These are phyloP conservation scores for Aspergillus pseudoterreus DNA, from an alignment of 2,329 filamentous ascomycete genomes.

Conservation along the genomic window DNA sequence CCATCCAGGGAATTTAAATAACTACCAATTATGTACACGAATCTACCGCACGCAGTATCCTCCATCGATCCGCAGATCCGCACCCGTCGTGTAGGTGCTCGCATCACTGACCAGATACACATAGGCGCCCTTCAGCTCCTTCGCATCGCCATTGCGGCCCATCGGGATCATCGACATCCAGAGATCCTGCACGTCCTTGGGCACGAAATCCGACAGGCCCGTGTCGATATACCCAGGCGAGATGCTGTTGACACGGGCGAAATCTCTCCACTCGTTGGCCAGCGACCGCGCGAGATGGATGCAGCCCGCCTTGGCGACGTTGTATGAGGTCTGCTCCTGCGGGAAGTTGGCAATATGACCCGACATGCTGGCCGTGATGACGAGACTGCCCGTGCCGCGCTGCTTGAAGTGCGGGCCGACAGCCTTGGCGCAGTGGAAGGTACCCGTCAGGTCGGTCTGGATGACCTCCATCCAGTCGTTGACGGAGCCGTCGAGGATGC, in stretches of 20 bases:
- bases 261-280: conserved; percentile 67
- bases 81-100: conserved; percentile 48
- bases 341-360: conserved; percentile 55
- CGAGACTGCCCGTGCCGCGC: conserved; percentile 60
- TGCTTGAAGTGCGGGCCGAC: conserved; percentile 76
- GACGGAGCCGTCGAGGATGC: conserved; percentile 66
- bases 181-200: conserved; percentile 53
- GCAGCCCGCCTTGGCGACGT: conserved; percentile 63
- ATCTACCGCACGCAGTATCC: conserved; percentile 45
- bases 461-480: conserved; percentile 75
- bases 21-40: neutral
- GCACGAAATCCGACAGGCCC: conserved; percentile 63
- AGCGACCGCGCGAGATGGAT: conserved; percentile 62
- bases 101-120: conserved; percentile 49
- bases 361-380: conserved; percentile 64
- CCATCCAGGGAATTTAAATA: neutral
- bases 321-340: conserved; percentile 65
- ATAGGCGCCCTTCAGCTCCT: conserved; percentile 61
- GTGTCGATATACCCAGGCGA: conserved; percentile 68
- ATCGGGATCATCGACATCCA: conserved; percentile 60
- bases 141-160: conserved; percentile 59
- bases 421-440: conserved; percentile 80
- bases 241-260: conserved; percentile 65
- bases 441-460: conserved; percentile 81
- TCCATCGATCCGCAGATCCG: conserved; percentile 48